Percentiles rank a stretch among this genome's conserved stretches.
Conservation (phyloP, 257 asterid species). For the Ilex asprella region DNA sequence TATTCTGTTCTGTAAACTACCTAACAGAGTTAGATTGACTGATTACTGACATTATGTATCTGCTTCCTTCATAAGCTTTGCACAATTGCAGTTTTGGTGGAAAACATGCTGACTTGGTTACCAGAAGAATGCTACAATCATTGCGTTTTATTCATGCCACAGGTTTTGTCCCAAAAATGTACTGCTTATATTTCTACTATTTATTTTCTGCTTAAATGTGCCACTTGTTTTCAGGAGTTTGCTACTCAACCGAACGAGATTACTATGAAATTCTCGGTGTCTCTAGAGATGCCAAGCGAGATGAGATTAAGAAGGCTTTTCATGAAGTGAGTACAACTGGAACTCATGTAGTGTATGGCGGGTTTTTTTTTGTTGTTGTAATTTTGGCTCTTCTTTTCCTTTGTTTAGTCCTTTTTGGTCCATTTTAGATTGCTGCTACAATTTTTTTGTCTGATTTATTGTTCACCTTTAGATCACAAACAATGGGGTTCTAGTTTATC, state of each 20-base stretch:
- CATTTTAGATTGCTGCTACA: no score
- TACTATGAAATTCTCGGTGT: slow-evolving; percentile 77
- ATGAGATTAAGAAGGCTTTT: slow-evolving; percentile 88
- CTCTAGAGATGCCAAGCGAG: slow-evolving; percentile 51
- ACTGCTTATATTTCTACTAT: background rate
- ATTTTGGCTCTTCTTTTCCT: slow-evolving; percentile 1
- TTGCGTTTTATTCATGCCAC: slow-evolving; percentile 72
- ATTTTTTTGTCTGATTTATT: no score
- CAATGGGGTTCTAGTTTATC: no score
- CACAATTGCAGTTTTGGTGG: slow-evolving; percentile 22
- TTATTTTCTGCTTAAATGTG: background rate
- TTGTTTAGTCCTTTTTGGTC: background rate
- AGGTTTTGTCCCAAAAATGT: slow-evolving; percentile 33
- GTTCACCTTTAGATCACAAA: no score
- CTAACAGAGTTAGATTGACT: background rate
- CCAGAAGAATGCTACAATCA: slow-evolving; percentile 23
- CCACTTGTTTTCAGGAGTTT: slow-evolving; percentile 32
- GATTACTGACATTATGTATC: slow-evolving; percentile 14
- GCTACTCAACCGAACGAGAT: slow-evolving; percentile 40
- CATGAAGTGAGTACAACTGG: slow-evolving; percentile 52
- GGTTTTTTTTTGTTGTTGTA: slow-evolving; percentile 3
- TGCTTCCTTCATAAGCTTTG: slow-evolving; percentile 25
- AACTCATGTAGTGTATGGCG: background rate
- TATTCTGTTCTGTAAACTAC: background rate
- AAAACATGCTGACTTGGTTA: slow-evolving; percentile 25